Percentiles rank a stretch among this genome's conserved stretches.
These are phyloP conservation scores for Arctium minus DNA, from an alignment of 129 eudicot genomes.

Conservation along the genomic window DNA sequence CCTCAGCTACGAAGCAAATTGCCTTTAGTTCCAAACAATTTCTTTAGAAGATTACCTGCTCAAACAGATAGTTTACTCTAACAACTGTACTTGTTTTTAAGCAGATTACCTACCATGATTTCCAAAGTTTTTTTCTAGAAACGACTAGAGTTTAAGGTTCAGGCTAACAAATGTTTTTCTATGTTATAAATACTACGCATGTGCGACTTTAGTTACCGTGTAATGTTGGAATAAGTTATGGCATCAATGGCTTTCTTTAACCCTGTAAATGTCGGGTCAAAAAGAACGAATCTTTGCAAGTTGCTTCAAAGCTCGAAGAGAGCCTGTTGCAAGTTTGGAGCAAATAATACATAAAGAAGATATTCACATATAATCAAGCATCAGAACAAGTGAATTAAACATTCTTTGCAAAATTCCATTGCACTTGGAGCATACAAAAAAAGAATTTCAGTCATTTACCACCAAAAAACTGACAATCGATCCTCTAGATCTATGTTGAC, in stretches of 20 bases:
- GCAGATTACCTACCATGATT: not conserved
- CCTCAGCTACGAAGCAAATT: conserved; percentile 45
- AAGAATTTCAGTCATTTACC: too few species aligned
- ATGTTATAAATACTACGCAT: not conserved
- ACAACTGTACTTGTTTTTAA: not conserved
- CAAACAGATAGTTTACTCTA: conserved; percentile 47
- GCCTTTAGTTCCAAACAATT: conserved; percentile 47
- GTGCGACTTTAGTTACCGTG: not conserved
- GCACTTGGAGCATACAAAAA: conserved; percentile 5
- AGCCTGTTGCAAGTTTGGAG: not conserved
- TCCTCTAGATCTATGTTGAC: conserved; percentile 18
- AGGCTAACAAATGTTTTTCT: not conserved
- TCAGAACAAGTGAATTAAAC: not conserved
- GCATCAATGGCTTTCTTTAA: not conserved
- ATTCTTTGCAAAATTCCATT: conserved; percentile 11
- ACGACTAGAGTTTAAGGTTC: not conserved
- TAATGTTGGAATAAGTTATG: not conserved
- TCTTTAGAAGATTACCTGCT: conserved; percentile 55
- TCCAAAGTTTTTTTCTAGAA: not conserved
- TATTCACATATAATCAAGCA: not conserved
- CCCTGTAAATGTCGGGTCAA: not conserved
- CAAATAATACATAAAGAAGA: too few species aligned
- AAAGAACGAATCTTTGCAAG: not conserved
- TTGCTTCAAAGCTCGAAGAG: not conserved
- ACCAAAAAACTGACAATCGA: conserved; percentile 3